Percentiles rank a stretch among this genome's conserved stretches.
phyloP scores from a whole-genome alignment of 2,329 filamentous ascomycete genomes.

The Colletotrichum camelliae region DNA sequence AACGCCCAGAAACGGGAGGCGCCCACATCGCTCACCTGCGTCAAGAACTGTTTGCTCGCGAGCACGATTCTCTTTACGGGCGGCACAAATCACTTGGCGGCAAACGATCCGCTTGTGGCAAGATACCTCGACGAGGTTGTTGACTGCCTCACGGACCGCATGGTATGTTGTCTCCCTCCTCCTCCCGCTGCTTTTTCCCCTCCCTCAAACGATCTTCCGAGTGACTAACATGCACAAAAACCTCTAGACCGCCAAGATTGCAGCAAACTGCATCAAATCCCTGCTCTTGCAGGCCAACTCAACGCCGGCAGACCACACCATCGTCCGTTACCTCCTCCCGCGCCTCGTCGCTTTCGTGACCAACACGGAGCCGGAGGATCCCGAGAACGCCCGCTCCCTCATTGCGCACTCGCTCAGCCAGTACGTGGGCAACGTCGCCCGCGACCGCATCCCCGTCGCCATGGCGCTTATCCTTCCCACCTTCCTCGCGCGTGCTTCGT shows the following conservation, averaged over 20 bases:
- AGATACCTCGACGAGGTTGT: slow-evolving; percentile 81
- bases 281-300: slow-evolving; percentile 72
- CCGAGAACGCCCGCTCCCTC: slow-evolving; percentile 73
- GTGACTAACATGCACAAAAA: slow-evolving; percentile 12
- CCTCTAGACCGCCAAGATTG: slow-evolving; percentile 79
- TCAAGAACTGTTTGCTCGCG: slow-evolving; percentile 91
- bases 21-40: slow-evolving; percentile 81
- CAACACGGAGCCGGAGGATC: slow-evolving; percentile 74
- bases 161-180: slow-evolving; percentile 63
- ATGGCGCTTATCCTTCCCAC: slow-evolving; percentile 80
- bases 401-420: slow-evolving; percentile 77
- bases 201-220: background rate
- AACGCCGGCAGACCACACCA: slow-evolving; percentile 71
- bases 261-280: slow-evolving; percentile 87
- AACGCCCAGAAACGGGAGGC: slow-evolving; percentile 76
- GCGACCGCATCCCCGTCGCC: slow-evolving; percentile 59
- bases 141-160: slow-evolving; percentile 81
- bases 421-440: slow-evolving; percentile 62
- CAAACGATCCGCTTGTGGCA: slow-evolving; percentile 75
- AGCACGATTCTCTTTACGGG: slow-evolving; percentile 89
- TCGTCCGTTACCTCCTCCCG: slow-evolving; percentile 77
- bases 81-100: slow-evolving; percentile 74
- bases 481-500: slow-evolving; percentile 74
- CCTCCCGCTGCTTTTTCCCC: background rate
- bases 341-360: slow-evolving; percentile 78